Evolutionary conservation across 106 monocot genomes (phyloP).

Genomic region (Acorus calamus): DNA sequence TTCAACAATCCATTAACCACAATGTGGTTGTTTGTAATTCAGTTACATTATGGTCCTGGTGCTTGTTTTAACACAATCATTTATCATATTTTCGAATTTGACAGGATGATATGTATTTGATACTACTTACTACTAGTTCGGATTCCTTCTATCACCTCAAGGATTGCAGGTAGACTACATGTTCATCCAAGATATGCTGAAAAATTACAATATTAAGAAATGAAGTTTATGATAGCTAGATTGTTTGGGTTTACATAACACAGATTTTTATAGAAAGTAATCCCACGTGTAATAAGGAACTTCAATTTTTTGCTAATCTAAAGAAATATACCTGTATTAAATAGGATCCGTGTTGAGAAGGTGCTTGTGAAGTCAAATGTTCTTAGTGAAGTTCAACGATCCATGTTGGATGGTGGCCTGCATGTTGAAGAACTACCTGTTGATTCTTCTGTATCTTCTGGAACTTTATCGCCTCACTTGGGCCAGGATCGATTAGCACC

Average conservation of each 20-base stretch:
- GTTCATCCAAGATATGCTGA: not conserved
- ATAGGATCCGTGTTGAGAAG: constrained; percentile 56
- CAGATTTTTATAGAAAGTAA: too few relatives aligned
- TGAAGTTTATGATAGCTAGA: too few relatives aligned
- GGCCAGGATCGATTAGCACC: constrained; percentile 10
- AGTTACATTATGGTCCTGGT: too few relatives aligned
- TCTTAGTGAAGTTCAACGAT: constrained; percentile 77
- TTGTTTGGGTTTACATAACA: too few relatives aligned
- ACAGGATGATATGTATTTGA: constrained; percentile 85
- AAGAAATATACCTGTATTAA: not conserved
- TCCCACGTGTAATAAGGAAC: too few relatives aligned
- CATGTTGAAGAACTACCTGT: constrained; percentile 71
- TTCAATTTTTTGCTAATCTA: too few relatives aligned
- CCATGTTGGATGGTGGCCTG: constrained; percentile 66
- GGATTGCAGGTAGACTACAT: constrained; percentile 65
- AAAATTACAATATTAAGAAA: too few relatives aligned
- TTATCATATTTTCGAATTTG: constrained; percentile 5
- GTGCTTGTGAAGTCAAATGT: constrained; percentile 90
- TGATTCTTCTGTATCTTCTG: constrained; percentile 50
- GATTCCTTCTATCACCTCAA: constrained; percentile 94
- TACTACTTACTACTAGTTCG: constrained; percentile 70
- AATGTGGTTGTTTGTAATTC: too few relatives aligned
- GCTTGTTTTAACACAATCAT: not conserved
- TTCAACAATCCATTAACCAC: too few relatives aligned
- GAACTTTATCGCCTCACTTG: constrained; percentile 26